Conservation (phyloP, 176 grass and related monocot species). For the Bolboschoenus planiculmis region DNA sequence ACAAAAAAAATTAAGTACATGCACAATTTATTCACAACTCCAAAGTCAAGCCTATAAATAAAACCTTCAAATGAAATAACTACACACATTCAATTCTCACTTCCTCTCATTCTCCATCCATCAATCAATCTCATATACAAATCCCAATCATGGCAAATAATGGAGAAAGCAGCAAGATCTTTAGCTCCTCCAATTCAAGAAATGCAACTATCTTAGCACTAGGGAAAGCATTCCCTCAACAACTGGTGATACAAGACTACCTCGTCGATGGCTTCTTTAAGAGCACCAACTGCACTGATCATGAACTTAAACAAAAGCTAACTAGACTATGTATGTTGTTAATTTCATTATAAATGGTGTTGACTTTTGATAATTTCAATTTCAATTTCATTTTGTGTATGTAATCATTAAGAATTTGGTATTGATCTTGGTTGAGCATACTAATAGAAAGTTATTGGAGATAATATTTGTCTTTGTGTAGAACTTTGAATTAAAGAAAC, state of each 20-base stretch:
- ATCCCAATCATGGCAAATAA: neutral
- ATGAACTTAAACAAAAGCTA: slow-evolving; percentile 61
- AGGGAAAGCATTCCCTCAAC: slow-evolving; percentile 67
- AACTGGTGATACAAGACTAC: slow-evolving; percentile 66
- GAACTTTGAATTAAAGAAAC: neutral
- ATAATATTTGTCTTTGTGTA: neutral
- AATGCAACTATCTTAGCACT: slow-evolving; percentile 72
- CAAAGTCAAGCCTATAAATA: slow-evolving; percentile 3
- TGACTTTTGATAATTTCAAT: too few species aligned
- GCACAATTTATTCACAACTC: neutral
- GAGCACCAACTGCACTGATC: slow-evolving; percentile 69
- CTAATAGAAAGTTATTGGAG: too few species aligned
- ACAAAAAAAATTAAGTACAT: slow-evolving; percentile 5
- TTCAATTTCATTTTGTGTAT: neutral
- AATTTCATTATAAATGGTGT: neutral
- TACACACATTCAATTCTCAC: neutral
- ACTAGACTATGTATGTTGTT: slow-evolving; percentile 43
- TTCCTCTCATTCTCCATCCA: neutral
- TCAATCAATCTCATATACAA: slow-evolving; percentile 29
- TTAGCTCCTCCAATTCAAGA: slow-evolving; percentile 27
- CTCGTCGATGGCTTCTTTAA: slow-evolving; percentile 73
- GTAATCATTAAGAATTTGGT: neutral
- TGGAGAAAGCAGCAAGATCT: neutral
- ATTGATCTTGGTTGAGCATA: neutral
- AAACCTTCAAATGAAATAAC: neutral